Evolutionary conservation across 2,329 filamentous ascomycete genomes (phyloP).

Genomic region (Bipolaris sorokiniana): DNA sequence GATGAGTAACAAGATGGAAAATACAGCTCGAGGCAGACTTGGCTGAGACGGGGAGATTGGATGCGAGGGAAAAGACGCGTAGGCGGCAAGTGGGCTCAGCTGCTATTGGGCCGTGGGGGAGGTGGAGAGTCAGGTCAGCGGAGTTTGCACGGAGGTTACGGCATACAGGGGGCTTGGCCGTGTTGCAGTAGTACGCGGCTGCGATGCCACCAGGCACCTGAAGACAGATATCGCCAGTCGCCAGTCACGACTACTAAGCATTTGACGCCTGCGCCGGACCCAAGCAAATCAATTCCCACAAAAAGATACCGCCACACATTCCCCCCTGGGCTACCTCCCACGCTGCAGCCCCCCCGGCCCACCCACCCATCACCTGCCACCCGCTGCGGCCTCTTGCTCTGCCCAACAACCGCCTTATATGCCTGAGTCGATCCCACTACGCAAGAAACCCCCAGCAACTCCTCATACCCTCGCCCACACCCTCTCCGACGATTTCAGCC

Average conservation of each 20-base stretch:
- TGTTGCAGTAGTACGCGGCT: neutral
- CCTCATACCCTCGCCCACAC: slow-evolving; percentile 23
- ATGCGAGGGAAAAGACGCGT: slow-evolving; percentile 5
- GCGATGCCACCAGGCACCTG: neutral
- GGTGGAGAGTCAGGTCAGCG: slow-evolving; percentile 1
- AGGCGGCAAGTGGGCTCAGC: slow-evolving; percentile 11
- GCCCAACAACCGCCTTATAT: slow-evolving; percentile 40
- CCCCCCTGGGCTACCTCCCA: slow-evolving; percentile 11
- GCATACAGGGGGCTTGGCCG: slow-evolving; percentile 22
- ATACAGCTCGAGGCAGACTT: neutral
- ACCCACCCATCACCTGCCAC: slow-evolving; percentile 14
- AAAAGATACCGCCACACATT: neutral
- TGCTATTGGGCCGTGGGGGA: slow-evolving; percentile 18
- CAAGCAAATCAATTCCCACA: neutral
- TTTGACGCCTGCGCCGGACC: neutral
- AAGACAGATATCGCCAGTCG: slow-evolving; percentile 20
- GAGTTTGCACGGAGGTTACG: slow-evolving; percentile 11
- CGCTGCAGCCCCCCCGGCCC: slow-evolving; percentile 9
- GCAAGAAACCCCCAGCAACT: slow-evolving; percentile 34
- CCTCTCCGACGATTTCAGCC: slow-evolving; percentile 23
- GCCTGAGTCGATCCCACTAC: slow-evolving; percentile 47
- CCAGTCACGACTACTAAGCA: neutral
- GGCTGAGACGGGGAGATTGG: neutral
- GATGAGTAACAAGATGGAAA: neutral
- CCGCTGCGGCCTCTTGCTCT: slow-evolving; percentile 22